Conservation (phyloP, 2,329 filamentous ascomycete genomes). For the Apiospora pterosperma region DNA sequence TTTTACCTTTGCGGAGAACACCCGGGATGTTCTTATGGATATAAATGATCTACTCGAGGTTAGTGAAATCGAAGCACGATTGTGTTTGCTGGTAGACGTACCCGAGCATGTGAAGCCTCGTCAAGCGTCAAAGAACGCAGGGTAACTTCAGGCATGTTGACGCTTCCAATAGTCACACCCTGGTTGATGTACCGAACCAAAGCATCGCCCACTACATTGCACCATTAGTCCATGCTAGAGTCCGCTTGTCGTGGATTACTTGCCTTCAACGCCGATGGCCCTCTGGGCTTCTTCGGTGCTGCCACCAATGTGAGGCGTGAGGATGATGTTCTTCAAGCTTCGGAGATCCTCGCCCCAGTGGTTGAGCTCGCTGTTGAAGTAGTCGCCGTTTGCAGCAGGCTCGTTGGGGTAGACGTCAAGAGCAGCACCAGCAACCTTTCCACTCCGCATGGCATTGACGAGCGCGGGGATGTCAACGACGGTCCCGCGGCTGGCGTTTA, state of each 20-base stretch:
- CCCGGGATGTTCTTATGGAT: constrained; percentile 96
- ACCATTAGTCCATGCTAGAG: constrained; percentile 10
- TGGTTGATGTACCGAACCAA: constrained; percentile 95
- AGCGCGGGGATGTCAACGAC: constrained; percentile 93
- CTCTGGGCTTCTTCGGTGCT: constrained; percentile 97
- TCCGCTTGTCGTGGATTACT: constrained; percentile 6
- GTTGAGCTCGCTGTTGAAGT: constrained; percentile 85
- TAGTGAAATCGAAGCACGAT: constrained; percentile 11
- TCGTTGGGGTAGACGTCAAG: constrained; percentile 95
- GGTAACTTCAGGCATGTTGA: constrained; percentile 94
- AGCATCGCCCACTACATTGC: constrained; percentile 66
- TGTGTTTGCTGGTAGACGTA: constrained; percentile 31
- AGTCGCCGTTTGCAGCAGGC: constrained; percentile 89
- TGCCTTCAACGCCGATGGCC: constrained; percentile 86
- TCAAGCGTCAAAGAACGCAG: constrained; percentile 87
- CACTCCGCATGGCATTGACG: constrained; percentile 79
- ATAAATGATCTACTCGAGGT: constrained; percentile 67
- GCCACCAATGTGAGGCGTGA: constrained; percentile 95
- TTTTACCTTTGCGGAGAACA: constrained; percentile 84
- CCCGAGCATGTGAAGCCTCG: constrained; percentile 83
- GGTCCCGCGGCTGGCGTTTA: constrained; percentile 92
- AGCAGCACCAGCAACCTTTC: constrained; percentile 90
- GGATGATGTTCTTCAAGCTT: constrained; percentile 83
- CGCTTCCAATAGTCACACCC: constrained; percentile 83
- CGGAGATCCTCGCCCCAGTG: constrained; percentile 82